Conservation (phyloP, 2,329 filamentous ascomycete species). For the Neurospora sp. region DNA sequence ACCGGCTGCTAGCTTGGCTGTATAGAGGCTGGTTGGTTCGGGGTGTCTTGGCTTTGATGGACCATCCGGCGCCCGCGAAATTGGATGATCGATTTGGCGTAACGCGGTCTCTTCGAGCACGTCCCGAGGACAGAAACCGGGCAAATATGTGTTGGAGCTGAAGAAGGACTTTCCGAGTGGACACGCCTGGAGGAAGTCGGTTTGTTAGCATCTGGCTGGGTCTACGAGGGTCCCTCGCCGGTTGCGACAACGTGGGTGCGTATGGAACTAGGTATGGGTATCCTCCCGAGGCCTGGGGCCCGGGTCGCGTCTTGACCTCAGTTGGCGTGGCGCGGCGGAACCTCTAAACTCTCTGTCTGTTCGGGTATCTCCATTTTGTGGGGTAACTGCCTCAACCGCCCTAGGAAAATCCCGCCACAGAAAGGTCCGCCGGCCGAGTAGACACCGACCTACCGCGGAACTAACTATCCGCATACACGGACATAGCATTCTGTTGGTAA, state of each 20-base stretch:
- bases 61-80: not conserved
- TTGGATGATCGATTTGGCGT: not conserved
- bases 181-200: not conserved
- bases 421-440: not conserved
- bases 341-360: not conserved
- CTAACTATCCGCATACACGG: not conserved
- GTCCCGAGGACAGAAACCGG: not conserved
- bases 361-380: not conserved
- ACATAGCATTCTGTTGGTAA: not conserved
- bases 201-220: not conserved
- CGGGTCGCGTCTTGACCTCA: not conserved
- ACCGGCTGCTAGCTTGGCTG: not conserved
- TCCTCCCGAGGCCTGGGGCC: not conserved
- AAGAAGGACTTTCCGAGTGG: not conserved
- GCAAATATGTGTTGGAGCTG: not conserved
- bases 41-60: not conserved
- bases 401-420: not conserved
- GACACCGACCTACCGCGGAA: not conserved
- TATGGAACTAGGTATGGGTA: not conserved
- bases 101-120: not conserved
- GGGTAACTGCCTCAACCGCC: not conserved
- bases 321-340: not conserved
- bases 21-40: not conserved
- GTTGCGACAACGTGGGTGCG: not conserved
- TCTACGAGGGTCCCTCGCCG: not conserved